Conservation (phyloP, 495 filamentous ascomycete genomes). For the Schizothecium vesticola region DNA sequence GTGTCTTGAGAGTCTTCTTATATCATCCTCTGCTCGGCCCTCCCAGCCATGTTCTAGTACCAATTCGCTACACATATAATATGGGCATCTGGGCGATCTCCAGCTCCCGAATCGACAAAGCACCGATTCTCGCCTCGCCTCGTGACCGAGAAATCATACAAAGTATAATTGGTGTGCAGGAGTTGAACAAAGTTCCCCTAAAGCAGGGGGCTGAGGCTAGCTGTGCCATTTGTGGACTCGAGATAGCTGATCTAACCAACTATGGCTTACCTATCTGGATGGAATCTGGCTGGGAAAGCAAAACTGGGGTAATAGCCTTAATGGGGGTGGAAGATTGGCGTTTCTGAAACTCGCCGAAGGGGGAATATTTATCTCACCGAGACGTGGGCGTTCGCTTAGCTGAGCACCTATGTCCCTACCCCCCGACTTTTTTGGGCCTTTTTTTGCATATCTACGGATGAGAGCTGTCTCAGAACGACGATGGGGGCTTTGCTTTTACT, state of each 20-base stretch:
- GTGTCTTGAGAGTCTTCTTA: neutral
- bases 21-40: neutral
- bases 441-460: neutral
- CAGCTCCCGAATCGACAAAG: neutral
- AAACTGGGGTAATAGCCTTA: neutral
- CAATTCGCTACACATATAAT: no score
- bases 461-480: neutral
- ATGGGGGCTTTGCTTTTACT: neutral
- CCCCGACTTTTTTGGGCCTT: neutral
- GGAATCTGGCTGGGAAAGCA: neutral
- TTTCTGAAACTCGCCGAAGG: neutral
- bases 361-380: neutral
- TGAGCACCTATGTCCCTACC: neutral
- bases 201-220: neutral
- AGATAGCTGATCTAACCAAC: neutral
- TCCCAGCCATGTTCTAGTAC: no score
- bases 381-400: neutral
- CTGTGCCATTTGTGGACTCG: neutral
- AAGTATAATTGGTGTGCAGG: neutral
- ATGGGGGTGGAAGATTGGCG: neutral
- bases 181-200: neutral
- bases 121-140: neutral
- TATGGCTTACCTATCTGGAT: neutral
- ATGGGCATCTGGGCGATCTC: no score
- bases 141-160: neutral